A percentile compares a stretch with the other conserved stretches of the same genome.
These are phyloP conservation scores for Gloeostereum incarnatum DNA, from an alignment of 768 basidiomycete species.

Conservation along the genomic window DNA sequence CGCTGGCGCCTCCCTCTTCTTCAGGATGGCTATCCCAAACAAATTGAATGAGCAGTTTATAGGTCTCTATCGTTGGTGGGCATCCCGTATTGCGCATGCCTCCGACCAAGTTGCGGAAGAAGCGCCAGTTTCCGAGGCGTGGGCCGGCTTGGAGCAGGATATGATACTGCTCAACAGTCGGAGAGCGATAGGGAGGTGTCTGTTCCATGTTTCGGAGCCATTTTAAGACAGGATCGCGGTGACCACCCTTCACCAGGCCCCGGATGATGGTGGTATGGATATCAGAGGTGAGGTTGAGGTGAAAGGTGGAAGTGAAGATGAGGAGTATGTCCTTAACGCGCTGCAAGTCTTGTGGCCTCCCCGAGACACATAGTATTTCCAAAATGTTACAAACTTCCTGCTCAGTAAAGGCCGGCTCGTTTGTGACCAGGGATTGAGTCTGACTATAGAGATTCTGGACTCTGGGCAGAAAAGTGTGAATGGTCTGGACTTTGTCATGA, in stretches of 20 bases:
- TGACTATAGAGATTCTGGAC: not conserved
- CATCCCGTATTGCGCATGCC: slow-evolving; percentile 27
- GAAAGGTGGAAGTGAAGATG: slow-evolving; percentile 39
- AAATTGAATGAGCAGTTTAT: slow-evolving; percentile 37
- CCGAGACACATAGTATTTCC: slow-evolving; percentile 39
- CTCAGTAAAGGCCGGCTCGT: too few species aligned
- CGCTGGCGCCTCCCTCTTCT: slow-evolving; percentile 21
- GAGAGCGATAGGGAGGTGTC: slow-evolving; percentile 33
- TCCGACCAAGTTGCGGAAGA: slow-evolving; percentile 25
- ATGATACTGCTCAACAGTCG: slow-evolving; percentile 47
- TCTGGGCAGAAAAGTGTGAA: too few species aligned
- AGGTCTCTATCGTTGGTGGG: slow-evolving; percentile 35
- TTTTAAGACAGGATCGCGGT: slow-evolving; percentile 29
- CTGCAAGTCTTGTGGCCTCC: slow-evolving; percentile 40
- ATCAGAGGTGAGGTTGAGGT: slow-evolving; percentile 31
- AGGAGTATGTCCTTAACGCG: slow-evolving; percentile 43
- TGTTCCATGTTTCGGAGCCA: slow-evolving; percentile 49
- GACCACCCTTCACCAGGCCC: slow-evolving; percentile 34
- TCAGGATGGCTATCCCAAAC: slow-evolving; percentile 22
- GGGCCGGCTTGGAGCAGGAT: slow-evolving; percentile 33
- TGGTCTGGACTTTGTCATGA: not conserved
- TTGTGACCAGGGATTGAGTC: too few species aligned
- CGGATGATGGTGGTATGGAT: slow-evolving; percentile 41
- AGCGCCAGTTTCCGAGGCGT: slow-evolving; percentile 19
- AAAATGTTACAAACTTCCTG: slow-evolving; percentile 19